Evolutionary conservation across 345 rosid species (phyloP).

Genomic region (Euphorbia peplus): DNA sequence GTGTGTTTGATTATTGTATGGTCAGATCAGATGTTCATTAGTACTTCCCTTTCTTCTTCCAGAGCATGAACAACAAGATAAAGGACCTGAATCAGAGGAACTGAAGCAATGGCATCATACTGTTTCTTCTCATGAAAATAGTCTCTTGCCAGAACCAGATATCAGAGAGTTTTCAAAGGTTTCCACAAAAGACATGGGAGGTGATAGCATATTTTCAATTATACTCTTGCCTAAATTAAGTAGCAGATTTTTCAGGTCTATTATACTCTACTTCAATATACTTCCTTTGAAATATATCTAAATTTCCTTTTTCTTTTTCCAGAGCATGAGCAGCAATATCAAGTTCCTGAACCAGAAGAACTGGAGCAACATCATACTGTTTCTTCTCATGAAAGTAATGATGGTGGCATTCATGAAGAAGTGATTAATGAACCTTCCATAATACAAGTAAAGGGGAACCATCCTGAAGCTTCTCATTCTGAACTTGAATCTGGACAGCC

Average conservation of each 20-base stretch:
- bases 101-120: no score
- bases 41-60: slow-evolving; percentile 18
- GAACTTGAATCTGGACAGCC: not conserved
- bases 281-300: not conserved
- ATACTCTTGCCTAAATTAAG: slow-evolving; percentile 11
- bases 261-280: no score
- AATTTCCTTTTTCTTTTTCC: not conserved
- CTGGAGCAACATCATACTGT: not conserved
- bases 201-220: not conserved
- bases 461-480: not conserved
- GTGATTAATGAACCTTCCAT: not conserved
- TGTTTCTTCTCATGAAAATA: no score
- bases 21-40: no score
- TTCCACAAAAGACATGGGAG: not conserved
- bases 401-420: not conserved
- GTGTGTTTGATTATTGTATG: no score
- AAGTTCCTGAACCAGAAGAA: not conserved
- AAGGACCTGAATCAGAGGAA: slow-evolving; percentile 7
- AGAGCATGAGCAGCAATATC: slow-evolving; percentile 1
- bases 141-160: not conserved
- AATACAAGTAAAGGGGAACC: not conserved
- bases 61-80: slow-evolving; percentile 29
- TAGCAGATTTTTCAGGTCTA: slow-evolving; percentile 8
- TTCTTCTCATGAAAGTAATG: not conserved
- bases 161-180: not conserved